Base-by-base conservation (phyloP, 768 basidiomycete species). In the Lactifluus volemus region DNA sequence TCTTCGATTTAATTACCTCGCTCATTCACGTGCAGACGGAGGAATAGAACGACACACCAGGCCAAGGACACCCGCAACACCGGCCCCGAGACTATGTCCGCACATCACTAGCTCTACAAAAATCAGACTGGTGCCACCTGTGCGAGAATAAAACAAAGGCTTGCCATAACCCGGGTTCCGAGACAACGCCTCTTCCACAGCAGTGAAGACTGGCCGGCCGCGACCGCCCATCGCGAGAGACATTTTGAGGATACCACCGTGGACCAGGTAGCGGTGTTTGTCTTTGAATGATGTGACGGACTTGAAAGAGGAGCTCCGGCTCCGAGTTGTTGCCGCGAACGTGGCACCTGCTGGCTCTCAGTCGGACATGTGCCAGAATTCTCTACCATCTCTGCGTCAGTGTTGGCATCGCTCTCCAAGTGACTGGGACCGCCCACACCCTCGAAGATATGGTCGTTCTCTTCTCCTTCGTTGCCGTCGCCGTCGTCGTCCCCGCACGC, bases 41-140 rank as follows among this genome's bases (percentile, higher is more conserved):
- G 32, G 34, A 30, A 38, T 36, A 54, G 17, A 48, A 52, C 14
- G 34, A 71, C 82, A 70, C 65, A 87, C 88, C 74, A 92, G 73
- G 48, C 84, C 89, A 45, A 92, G 75, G 30, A 92, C 75, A 3
- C 82, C 80, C 41, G 87, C 89, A 3, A 92, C 88, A 1, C 89
- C 91, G 25, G 89, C 89, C 17, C 91, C 91, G 3, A 92, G 79
- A 71, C 87, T 89, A 69, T 93, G 91, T 32, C 91, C 91, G 65
- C 86, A 88, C 44, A 93, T 73, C 12, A 91, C 81, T 29, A 93
- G 75, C 60, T 88, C 85, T 86, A 65, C 10, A 6, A 45, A 25
- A 49, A 36, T 45, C 17, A 45, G 21, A 61, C 29, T n/a, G 30
- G 25, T 5, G 39, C 25, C 48, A 47, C 21, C n/a, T 10, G 34